Evolutionary conservation across 1,284 basidiomycete genomes (phyloP).

Genomic region (Trametes polyzona): DNA sequence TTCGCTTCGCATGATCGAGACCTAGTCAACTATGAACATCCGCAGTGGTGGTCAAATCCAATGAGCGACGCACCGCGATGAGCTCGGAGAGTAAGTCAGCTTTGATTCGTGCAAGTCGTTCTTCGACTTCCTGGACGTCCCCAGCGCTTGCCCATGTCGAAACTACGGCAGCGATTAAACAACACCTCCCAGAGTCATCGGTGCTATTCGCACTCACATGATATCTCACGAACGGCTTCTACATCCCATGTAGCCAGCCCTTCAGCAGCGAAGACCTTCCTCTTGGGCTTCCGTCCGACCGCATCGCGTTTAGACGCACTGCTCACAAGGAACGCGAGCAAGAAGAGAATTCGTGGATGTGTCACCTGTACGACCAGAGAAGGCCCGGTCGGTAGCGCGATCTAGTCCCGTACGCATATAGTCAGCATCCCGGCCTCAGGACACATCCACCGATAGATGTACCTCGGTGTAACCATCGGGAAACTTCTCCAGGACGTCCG

Average conservation of each 20-base stretch:
- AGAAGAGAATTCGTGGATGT: conserved; percentile 65
- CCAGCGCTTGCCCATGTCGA: conserved; percentile 54
- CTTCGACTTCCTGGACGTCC: conserved; percentile 54
- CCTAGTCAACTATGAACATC: conserved; percentile 39
- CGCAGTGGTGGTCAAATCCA: neutral
- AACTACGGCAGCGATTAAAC: conserved; percentile 28
- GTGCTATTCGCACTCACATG: conserved; percentile 30
- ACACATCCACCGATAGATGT: conserved; percentile 31
- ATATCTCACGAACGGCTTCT: conserved; percentile 45
- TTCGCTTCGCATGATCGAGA: conserved; percentile 67
- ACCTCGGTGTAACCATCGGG: conserved; percentile 56
- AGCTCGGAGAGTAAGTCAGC: conserved; percentile 74
- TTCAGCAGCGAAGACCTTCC: conserved; percentile 67
- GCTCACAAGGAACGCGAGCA: conserved; percentile 68
- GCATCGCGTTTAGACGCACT: conserved; percentile 69
- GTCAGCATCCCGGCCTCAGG: neutral
- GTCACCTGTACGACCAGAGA: conserved; percentile 62
- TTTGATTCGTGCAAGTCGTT: conserved; percentile 60
- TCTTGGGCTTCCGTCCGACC: conserved; percentile 71
- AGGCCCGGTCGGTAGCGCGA: conserved; percentile 39
- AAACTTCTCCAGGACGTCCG: conserved; percentile 53
- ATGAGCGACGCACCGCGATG: conserved; percentile 48
- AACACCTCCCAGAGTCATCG: too few species aligned
- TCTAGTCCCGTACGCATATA: conserved; percentile 32
- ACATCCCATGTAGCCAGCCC: conserved; percentile 58